Evolutionary conservation across 169 alveolate genomes (phyloP).

Genomic region (Pseudocohnilembus persalinus): DNA sequence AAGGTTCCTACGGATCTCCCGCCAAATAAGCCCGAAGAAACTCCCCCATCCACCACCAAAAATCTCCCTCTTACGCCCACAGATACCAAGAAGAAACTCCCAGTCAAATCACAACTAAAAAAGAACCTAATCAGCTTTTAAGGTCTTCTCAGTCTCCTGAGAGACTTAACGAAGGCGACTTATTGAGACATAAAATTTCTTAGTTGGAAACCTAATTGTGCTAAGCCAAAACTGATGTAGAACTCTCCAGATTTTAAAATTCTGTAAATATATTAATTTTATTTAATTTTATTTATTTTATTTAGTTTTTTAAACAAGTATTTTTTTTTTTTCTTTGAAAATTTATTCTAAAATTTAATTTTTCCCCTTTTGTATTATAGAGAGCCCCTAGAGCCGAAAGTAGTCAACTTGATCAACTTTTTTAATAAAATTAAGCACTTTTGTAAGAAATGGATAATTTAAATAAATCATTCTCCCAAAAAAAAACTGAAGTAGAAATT

Average conservation of each 20-base stretch:
- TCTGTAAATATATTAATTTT: background rate
- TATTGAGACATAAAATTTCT: background rate
- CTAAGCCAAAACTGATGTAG: background rate
- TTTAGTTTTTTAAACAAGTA: too few species aligned
- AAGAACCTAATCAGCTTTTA: background rate
- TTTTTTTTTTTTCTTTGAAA: too few species aligned
- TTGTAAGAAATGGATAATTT: constrained; percentile 9
- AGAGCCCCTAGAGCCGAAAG: constrained; percentile 9
- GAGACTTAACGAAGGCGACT: background rate
- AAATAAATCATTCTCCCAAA: constrained; percentile 20
- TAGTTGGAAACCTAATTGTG: background rate
- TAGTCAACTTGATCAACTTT: constrained; percentile 6
- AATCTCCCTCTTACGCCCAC: background rate
- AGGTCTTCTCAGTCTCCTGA: too few species aligned
- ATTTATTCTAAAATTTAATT: too few species aligned
- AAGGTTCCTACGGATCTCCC: background rate
- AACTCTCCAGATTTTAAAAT: too few species aligned
- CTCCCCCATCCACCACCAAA: background rate
- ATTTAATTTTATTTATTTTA: too few species aligned
- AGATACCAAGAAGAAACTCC: background rate
- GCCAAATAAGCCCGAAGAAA: background rate
- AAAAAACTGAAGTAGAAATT: constrained; percentile 44
- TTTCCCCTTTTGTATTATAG: too few species aligned
- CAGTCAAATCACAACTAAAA: background rate
- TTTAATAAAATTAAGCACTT: constrained; percentile 6